Evolutionary conservation across 2,329 filamentous ascomycete genomes (phyloP).

Genomic region (Helotiales sp.): DNA sequence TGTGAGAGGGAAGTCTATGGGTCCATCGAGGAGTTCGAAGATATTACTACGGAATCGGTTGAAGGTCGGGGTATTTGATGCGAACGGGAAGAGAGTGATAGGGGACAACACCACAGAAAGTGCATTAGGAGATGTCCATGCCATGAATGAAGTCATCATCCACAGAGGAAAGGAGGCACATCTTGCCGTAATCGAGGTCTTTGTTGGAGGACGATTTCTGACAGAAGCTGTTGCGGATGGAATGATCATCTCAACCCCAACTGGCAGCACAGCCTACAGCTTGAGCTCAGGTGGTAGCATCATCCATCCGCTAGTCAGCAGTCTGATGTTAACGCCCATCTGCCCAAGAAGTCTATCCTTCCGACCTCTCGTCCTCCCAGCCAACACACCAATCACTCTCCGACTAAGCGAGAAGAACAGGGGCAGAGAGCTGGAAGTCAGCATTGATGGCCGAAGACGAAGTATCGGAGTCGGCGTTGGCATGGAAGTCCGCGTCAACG

Average conservation of each 20-base stretch:
- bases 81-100: constrained; percentile 64
- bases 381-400: constrained; percentile 82
- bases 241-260: constrained; percentile 92
- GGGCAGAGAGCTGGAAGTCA: constrained; percentile 76
- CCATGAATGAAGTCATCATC: constrained; percentile 94
- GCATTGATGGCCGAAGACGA: constrained; percentile 73
- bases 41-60: constrained; percentile 86
- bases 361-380: constrained; percentile 84
- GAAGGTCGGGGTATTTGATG: constrained; percentile 82
- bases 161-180: constrained; percentile 91
- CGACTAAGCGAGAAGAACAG: constrained; percentile 81
- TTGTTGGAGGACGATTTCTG: constrained; percentile 84
- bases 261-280: constrained; percentile 93
- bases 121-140: constrained; percentile 54
- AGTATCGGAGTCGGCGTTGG: constrained; percentile 72
- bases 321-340: constrained; percentile 89
- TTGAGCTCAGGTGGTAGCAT: constrained; percentile 93
- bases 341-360: constrained; percentile 92
- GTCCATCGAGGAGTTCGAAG: constrained; percentile 72
- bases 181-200: constrained; percentile 89
- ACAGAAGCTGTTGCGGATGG: constrained; percentile 96
- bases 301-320: constrained; percentile 89
- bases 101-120: constrained; percentile 42
- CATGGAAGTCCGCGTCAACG: constrained; percentile 86
- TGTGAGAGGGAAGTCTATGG: constrained; percentile 81